Evolutionary conservation across 192 early-diverging fungal species (phyloP), one percentile per base, ranked within the genome.

Genomic region (Coemansia sp.): DNA sequence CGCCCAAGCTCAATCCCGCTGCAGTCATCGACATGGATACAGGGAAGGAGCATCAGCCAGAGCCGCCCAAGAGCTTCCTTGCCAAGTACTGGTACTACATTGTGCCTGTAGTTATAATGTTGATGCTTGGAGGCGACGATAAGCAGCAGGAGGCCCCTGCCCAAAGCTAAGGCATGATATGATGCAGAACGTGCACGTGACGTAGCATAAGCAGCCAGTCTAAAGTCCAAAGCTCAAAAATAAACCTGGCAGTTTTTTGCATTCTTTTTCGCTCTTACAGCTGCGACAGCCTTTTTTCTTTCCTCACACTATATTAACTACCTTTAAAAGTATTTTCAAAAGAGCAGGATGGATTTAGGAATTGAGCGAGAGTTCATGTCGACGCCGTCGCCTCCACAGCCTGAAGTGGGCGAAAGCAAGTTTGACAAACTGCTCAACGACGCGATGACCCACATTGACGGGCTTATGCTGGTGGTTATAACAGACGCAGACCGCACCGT

Each of bases 41-140:
- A 2, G 78, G 78, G 4, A 65, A 66, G 63, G 81, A 78, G 61
- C 52, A 74, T 65, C 66, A 74, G 59, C 73, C 74, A 2, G 82
- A 80, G 64, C 70, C 68, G 29, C 66, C 73, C 54, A 80, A 78
- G 70, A 82, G 78, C 62, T 85, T 85, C 67, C 49, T 85, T 19
- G 74, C 69, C 54, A 85, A 85, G 72, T 85, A 85, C 73, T 85
- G 84, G 84, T 82, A 83, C 68, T 80, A 82, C 63, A 64, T 84
- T 29, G 62, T 85, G 7, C 84, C 84, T 10, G 26, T 85, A 3
- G 57, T 78, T n/a, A 49, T 85, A 9, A 20, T 85, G 38, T 57
- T 83, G 20, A 16, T 83, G 53, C 45, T 85, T 11, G 39, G 63
- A 27, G 78, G 76, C 54, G 82, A 80, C 26, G 71, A 71, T 45